Conservation (phyloP, 2,329 filamentous ascomycete genomes). For the Reticulascus tulasneorum region DNA sequence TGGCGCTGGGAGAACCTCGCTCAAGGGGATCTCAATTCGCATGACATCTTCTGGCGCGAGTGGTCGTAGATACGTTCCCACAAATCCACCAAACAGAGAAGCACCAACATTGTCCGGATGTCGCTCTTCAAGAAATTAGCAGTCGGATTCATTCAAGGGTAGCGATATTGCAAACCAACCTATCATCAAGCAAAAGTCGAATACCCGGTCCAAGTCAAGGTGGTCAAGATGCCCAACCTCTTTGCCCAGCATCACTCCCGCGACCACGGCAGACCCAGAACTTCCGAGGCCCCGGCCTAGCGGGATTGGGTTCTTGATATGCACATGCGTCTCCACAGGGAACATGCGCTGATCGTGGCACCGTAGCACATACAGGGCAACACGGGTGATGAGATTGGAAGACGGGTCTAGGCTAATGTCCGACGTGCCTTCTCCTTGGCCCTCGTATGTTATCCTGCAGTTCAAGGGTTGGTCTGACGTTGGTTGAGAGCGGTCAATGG, state of each 20-base stretch:
- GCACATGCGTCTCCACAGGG: conserved; percentile 80
- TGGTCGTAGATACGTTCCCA: conserved; percentile 94
- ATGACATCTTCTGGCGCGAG: conserved; percentile 84
- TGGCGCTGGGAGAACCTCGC: conserved; percentile 85
- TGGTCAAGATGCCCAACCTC: conserved; percentile 75
- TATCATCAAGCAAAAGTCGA: conserved; percentile 98
- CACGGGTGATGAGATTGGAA: conserved; percentile 88
- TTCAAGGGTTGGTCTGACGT: conserved; percentile 65
- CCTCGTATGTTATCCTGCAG: conserved; percentile 88
- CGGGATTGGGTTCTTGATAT: conserved; percentile 94
- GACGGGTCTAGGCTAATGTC: conserved; percentile 81
- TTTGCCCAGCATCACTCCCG: conserved; percentile 88
- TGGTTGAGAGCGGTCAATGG: conserved; percentile 57
- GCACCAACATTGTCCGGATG: conserved; percentile 95
- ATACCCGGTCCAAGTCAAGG: conserved; percentile 67
- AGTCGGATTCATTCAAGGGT: neutral
- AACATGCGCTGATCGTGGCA: conserved; percentile 86
- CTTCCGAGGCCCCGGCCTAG: conserved; percentile 90
- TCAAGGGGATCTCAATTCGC: conserved; percentile 87
- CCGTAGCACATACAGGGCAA: conserved; percentile 88
- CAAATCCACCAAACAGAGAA: conserved; percentile 91
- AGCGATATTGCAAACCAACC: conserved; percentile 37
- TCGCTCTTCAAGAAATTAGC: conserved; percentile 51
- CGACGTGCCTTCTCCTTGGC: conserved; percentile 64
- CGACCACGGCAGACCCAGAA: conserved; percentile 91